phyloP scores from a whole-genome alignment of 2,329 filamentous ascomycete genomes.

The Talaromyces sp. region DNA sequence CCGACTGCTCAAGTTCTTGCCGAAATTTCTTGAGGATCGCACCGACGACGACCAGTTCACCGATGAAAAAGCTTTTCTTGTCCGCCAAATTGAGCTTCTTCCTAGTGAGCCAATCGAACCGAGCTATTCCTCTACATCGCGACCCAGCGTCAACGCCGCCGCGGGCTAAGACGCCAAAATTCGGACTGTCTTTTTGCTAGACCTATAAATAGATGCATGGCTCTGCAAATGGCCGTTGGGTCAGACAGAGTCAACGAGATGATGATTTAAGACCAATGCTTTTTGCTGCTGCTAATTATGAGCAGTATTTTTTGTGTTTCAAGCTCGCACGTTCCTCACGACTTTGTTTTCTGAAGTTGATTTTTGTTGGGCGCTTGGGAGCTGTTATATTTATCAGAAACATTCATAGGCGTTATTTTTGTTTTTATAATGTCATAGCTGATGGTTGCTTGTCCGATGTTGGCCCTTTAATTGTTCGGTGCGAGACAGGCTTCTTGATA shows the following conservation, averaged over 20 bases:
- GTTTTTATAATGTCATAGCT: not conserved
- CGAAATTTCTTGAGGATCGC: constrained; percentile 87
- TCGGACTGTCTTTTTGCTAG: not conserved
- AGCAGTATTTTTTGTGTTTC: not conserved
- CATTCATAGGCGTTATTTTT: constrained; percentile 11
- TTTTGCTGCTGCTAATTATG: not conserved
- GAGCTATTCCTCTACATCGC: constrained; percentile 29
- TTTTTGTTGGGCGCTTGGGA: constrained; percentile 8
- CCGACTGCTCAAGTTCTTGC: constrained; percentile 82
- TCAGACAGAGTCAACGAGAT: constrained; percentile 2
- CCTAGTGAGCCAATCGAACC: constrained; percentile 44
- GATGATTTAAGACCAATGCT: not conserved
- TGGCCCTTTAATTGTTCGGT: not conserved
- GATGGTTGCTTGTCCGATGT: not conserved
- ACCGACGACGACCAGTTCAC: constrained; percentile 98
- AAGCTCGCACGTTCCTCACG: not conserved
- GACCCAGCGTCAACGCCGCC: constrained; percentile 24
- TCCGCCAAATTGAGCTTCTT: constrained; percentile 76
- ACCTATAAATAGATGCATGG: not conserved
- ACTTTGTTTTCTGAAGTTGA: not conserved
- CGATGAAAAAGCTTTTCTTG: constrained; percentile 94
- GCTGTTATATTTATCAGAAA: not conserved
- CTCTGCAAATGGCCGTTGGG: not conserved
- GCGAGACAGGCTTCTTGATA: not conserved
- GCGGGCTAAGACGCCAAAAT: constrained; percentile 26